A percentile compares a stretch with the other conserved stretches of the same genome.
phyloP scores from a whole-genome alignment of 1,284 basidiomycete genomes.

The Agaricales sp. region DNA sequence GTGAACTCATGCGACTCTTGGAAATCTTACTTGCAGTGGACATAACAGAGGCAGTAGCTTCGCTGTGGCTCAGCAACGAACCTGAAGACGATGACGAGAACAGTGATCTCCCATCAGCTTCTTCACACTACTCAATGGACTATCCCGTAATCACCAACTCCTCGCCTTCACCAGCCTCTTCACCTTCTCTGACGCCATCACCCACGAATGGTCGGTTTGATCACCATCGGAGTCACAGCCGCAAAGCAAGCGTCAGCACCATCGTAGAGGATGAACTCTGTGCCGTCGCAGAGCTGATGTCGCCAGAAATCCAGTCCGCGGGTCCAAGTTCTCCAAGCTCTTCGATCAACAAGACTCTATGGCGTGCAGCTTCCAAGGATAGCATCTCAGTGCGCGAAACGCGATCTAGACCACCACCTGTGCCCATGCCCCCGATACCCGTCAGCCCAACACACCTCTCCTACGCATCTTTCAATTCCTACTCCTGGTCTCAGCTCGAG shows the following conservation, averaged over 20 bases:
- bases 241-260: constrained; percentile 17
- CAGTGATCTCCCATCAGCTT: neutral
- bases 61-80: neutral
- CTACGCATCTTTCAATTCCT: constrained; percentile 4
- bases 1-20: neutral
- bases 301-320: constrained; percentile 13
- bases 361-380: neutral
- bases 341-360: neutral
- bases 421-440: neutral
- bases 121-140: neutral
- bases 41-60: neutral
- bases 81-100: neutral
- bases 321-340: neutral
- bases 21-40: neutral
- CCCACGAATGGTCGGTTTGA: neutral
- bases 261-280: constrained; percentile 22
- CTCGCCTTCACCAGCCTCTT: neutral
- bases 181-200: neutral
- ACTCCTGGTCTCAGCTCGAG: neutral
- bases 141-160: neutral
- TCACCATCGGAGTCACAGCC: constrained; percentile 4
- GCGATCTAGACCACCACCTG: too few relatives aligned
- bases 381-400: neutral
- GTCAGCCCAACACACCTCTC: constrained; percentile 12
- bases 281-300: constrained; percentile 23